Base-by-base conservation (phyloP, 2,329 filamentous ascomycete genomes). In the Orbilia javanica region DNA sequence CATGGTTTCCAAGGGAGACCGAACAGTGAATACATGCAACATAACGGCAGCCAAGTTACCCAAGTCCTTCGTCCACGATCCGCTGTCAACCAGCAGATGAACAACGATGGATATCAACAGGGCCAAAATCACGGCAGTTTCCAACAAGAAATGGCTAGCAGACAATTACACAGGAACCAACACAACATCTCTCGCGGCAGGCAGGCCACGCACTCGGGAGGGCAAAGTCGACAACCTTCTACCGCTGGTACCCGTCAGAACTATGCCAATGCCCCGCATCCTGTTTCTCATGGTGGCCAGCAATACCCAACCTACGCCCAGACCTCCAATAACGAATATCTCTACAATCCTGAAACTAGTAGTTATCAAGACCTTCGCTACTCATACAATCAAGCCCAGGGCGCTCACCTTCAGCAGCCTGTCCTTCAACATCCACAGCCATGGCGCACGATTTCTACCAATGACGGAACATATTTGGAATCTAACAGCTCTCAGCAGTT, bases 371-470 rank as follows among this genome's bases (percentile, higher is more conserved):
- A 76, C 3, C 7, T 62, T 27, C 29, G 72, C 8, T 69, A 60
- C 42, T 13, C 15, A 4, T 69, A 70, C 22, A 20, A 27, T 13
- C 63, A 74, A 25, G 22, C 52, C 18, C 65, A 65, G 22, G 18
- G 29, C 8, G 13, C 46, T n/a, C 46, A 71, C 7, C n/a, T n/a
- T n/a, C 73, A 52, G 10, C 73, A 60, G 20, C 66, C 60, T 7
- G 52, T 50, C 11, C 48, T 67, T 50, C 73, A 77, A 18, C 66
- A 70, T 31, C 73, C 60, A 5, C 73, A 67, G n/a, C 66, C 60
- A n/a, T 77, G 73, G 73, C 73, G 73, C 18, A 46, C 60, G 0
- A 62, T 65, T 22, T 13, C 34, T 4, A 34, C 36, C n/a, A 46
- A 7, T 31, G 60, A 66, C 29, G 10, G 18, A 20, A 10, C 36